A percentile compares a stretch with the other conserved stretches of the same genome.
Evolutionary conservation across 495 filamentous ascomycete species (phyloP).

Genomic region (Penicillium macrosclerotiorum): DNA sequence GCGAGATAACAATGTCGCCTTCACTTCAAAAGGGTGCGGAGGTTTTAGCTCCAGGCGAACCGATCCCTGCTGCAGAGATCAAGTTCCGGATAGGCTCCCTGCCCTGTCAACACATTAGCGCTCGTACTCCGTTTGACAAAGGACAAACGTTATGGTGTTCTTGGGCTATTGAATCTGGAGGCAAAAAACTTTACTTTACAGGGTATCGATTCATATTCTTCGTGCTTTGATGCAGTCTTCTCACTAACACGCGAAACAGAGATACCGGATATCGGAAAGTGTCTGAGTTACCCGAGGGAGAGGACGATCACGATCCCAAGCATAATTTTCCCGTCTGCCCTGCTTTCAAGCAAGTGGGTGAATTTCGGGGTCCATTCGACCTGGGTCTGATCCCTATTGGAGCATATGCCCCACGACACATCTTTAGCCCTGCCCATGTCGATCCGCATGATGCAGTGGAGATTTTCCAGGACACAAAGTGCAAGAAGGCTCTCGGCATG

Average conservation of each 20-base stretch:
- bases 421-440: slow-evolving; percentile 80
- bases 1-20: slow-evolving; percentile 63
- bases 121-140: slow-evolving; percentile 65
- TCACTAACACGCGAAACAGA: too few relatives aligned
- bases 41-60: slow-evolving; percentile 29
- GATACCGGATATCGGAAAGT: slow-evolving; percentile 86
- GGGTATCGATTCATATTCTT: slow-evolving; percentile 32
- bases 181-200: slow-evolving; percentile 44
- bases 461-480: slow-evolving; percentile 87
- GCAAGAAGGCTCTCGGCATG: slow-evolving; percentile 79
- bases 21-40: slow-evolving; percentile 15
- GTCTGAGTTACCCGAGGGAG: slow-evolving; percentile 58
- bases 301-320: slow-evolving; percentile 72
- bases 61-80: slow-evolving; percentile 46
- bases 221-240: too few relatives aligned
- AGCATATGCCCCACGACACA: slow-evolving; percentile 76
- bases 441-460: slow-evolving; percentile 86
- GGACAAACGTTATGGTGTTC: slow-evolving; percentile 80
- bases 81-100: slow-evolving; percentile 75
- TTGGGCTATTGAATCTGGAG: slow-evolving; percentile 76
- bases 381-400: slow-evolving; percentile 94
- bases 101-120: slow-evolving; percentile 82
- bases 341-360: slow-evolving; percentile 83
- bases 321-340: slow-evolving; percentile 75
- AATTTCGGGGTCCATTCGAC: slow-evolving; percentile 82